A percentile compares a stretch with the other conserved stretches of the same genome.
phyloP scores from a whole-genome alignment of 75 land plant genomes.

The Larix kaempferi region DNA sequence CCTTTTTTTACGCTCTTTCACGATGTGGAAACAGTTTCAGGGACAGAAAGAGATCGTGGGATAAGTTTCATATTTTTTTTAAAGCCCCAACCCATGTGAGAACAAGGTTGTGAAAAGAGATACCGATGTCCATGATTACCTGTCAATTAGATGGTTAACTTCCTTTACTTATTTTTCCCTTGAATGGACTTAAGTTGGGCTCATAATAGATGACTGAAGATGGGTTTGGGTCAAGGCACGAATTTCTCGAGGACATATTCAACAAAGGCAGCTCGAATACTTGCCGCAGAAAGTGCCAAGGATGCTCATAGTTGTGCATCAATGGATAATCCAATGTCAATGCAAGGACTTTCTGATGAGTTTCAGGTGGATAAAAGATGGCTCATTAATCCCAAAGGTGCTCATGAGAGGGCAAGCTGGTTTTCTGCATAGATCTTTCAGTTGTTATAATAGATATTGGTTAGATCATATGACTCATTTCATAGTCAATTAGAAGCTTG shows the following conservation, averaged over 20 bases:
- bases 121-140: neutral
- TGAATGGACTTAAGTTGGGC: constrained; percentile 5
- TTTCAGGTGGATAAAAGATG: constrained; percentile 55
- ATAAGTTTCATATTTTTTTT: neutral
- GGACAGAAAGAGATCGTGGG: too few species aligned
- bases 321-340: too few species aligned
- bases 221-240: constrained; percentile 3
- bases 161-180: too few species aligned
- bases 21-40: too few species aligned
- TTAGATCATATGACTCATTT: neutral
- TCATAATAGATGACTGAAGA: neutral
- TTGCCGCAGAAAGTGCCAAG: neutral
- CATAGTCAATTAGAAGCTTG: neutral
- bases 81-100: neutral
- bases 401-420: constrained; percentile 73
- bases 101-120: neutral
- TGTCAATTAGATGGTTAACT: neutral
- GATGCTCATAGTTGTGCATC: too few species aligned
- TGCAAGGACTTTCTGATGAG: constrained; percentile 29
- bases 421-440: neutral
- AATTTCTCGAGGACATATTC: neutral
- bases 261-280: neutral
- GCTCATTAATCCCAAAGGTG: constrained; percentile 90
- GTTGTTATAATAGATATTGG: neutral
- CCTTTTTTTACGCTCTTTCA: too few species aligned